Evolutionary conservation across 345 rosid genomes (phyloP).

Genomic region (Iberis pinnata): DNA sequence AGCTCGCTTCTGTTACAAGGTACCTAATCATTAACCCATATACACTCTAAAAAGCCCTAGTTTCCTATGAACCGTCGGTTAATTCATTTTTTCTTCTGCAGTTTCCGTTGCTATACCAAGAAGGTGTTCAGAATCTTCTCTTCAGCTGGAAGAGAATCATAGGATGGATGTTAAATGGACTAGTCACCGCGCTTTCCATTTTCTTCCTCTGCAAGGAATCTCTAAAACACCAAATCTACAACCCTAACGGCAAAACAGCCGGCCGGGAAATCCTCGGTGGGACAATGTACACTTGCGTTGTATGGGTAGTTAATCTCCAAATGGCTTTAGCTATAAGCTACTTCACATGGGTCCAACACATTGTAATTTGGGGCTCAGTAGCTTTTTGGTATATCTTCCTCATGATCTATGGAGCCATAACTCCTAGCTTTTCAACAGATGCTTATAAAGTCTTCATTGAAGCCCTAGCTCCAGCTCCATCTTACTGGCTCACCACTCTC

Average conservation of each 20-base stretch:
- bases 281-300: conserved; percentile 83
- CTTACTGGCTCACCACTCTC: conserved; percentile 61
- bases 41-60: neutral
- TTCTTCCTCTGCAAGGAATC: conserved; percentile 78
- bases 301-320: conserved; percentile 89
- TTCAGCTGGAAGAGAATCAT: conserved; percentile 81
- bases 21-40: conserved; percentile 6
- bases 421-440: conserved; percentile 62
- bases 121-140: conserved; percentile 86
- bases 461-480: conserved; percentile 75
- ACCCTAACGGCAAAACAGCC: conserved; percentile 69
- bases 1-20: conserved; percentile 60
- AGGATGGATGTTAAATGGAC: conserved; percentile 86
- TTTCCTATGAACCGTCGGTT: neutral
- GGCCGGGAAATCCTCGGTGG: conserved; percentile 76
- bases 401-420: conserved; percentile 73
- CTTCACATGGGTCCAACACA: conserved; percentile 84
- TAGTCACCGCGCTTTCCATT: conserved; percentile 45
- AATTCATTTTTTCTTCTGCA: conserved; percentile 19
- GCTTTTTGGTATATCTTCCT: conserved; percentile 75
- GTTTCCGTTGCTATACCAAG: conserved; percentile 95
- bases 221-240: conserved; percentile 62
- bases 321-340: conserved; percentile 79
- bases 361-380: conserved; percentile 88
- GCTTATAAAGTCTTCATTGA: conserved; percentile 82